Evolutionary conservation across 805 yeast genomes (phyloP).

Genomic region (Teunomyces atbi): DNA sequence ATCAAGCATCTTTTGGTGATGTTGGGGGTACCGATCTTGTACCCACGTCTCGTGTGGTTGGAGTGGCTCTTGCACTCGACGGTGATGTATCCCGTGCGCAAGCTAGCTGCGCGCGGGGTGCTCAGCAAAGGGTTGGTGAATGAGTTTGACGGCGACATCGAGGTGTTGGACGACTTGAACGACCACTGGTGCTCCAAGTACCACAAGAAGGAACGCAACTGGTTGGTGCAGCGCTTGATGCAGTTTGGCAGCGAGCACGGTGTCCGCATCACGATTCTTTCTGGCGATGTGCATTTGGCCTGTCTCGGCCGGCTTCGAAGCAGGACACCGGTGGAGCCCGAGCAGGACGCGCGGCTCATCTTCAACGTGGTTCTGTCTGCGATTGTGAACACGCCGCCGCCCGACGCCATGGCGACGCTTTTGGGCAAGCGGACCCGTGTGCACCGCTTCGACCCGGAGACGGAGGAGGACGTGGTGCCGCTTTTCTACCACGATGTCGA

Average conservation of each 20-base stretch:
- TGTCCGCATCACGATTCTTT: conserved; percentile 75
- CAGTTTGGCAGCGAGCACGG: conserved; percentile 63
- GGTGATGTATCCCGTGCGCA: conserved; percentile 60
- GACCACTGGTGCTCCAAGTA: conserved; percentile 95
- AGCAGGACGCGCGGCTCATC: conserved; percentile 70
- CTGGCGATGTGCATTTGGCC: conserved; percentile 93
- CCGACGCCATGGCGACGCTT: conserved; percentile 76
- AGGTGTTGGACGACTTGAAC: conserved; percentile 86
- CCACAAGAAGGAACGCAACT: conserved; percentile 85
- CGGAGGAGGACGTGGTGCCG: conserved; percentile 82
- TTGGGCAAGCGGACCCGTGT: conserved; percentile 63
- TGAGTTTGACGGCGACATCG: conserved; percentile 89
- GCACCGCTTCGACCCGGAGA: conserved; percentile 62
- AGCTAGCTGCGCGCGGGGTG: conserved; percentile 54
- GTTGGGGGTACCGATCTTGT: conserved; percentile 93
- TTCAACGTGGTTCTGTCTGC: conserved; percentile 88
- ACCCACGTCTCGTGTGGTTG: conserved; percentile 90
- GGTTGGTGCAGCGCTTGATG: conserved; percentile 57
- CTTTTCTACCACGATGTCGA: conserved; percentile 62
- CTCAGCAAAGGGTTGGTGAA: conserved; percentile 75
- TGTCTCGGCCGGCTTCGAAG: conserved; percentile 77
- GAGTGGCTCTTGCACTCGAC: conserved; percentile 69
- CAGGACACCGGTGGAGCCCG: conserved; percentile 52
- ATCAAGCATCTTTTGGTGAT: conserved; percentile 76
- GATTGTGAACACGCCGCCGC: conserved; percentile 90